Evolutionary conservation across 2,329 filamentous ascomycete species (phyloP).

Genomic region (Podosphaera leucotricha): DNA sequence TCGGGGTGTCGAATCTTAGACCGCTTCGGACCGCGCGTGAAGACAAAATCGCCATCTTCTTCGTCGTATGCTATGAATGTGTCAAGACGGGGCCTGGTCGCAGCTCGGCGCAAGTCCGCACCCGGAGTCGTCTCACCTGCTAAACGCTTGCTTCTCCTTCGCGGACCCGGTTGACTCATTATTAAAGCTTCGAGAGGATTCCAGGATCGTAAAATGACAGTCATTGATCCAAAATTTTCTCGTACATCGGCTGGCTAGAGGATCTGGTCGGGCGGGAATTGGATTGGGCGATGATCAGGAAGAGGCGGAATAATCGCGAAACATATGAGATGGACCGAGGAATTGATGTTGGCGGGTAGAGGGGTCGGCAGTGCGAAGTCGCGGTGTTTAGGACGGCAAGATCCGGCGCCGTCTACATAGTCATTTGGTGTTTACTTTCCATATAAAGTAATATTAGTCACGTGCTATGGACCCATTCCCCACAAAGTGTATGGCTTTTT

Average conservation of each 20-base stretch:
- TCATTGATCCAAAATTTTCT: constrained; percentile 30
- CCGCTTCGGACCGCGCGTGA: constrained; percentile 43
- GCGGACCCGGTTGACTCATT: constrained; percentile 36
- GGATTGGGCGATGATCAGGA: constrained; percentile 2
- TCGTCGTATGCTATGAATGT: constrained; percentile 35
- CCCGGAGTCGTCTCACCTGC: constrained; percentile 26
- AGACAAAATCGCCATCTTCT: constrained; percentile 55
- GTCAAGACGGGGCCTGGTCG: background rate
- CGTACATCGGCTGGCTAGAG: constrained; percentile 11
- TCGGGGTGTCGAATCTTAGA: constrained; percentile 30
- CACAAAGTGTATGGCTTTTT: no score
- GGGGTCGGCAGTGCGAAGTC: constrained; percentile 5
- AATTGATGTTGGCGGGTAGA: constrained; percentile 3
- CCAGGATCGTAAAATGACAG: constrained; percentile 41
- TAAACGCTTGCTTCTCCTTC: constrained; percentile 36
- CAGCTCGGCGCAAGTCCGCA: constrained; percentile 2
- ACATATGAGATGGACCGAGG: no score
- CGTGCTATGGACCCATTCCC: no score
- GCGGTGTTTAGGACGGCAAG: no score
- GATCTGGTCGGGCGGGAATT: constrained; percentile 2
- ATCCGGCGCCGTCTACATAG: no score
- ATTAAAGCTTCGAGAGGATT: constrained; percentile 42
- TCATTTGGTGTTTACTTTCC: no score
- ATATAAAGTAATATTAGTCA: no score
- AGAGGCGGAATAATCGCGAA: background rate